Evolutionary conservation across 345 rosid species (phyloP).

Genomic region (Gossypium herbaceum): DNA sequence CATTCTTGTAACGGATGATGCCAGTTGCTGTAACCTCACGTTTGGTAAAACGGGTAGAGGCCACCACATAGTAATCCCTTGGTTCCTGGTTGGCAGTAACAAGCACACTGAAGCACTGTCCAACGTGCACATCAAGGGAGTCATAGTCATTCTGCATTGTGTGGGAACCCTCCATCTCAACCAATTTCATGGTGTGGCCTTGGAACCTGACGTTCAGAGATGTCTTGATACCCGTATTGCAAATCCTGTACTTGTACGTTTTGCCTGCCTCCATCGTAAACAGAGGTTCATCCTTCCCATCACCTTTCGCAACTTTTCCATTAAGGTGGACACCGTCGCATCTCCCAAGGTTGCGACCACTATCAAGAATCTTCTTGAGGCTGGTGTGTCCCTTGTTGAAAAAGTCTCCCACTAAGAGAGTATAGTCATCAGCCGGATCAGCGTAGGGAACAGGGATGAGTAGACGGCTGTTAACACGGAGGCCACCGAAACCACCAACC

Average conservation of each 20-base stretch:
- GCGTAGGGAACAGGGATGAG: slow-evolving; percentile 71
- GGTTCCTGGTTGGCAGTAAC: slow-evolving; percentile 55
- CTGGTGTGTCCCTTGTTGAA: slow-evolving; percentile 49
- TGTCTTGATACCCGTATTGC: too few relatives aligned
- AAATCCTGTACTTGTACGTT: too few relatives aligned
- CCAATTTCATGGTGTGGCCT: too few relatives aligned
- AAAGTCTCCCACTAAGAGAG: slow-evolving; percentile 66
- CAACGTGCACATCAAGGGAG: too few relatives aligned
- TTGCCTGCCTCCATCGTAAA: slow-evolving; percentile 62
- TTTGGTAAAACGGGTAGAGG: slow-evolving; percentile 57
- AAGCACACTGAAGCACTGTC: slow-evolving; percentile 19
- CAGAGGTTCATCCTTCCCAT: slow-evolving; percentile 33
- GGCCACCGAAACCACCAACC: slow-evolving; percentile 72
- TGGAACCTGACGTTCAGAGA: too few relatives aligned
- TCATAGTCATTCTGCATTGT: too few relatives aligned
- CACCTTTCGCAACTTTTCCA: slow-evolving; percentile 42
- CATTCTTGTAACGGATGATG: slow-evolving; percentile 42
- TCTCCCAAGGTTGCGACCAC: slow-evolving; percentile 48
- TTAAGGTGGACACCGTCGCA: slow-evolving; percentile 63
- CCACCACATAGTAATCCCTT: slow-evolving; percentile 55
- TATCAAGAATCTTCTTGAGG: slow-evolving; percentile 45
- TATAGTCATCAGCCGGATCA: slow-evolving; percentile 59
- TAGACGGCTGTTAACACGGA: slow-evolving; percentile 61
- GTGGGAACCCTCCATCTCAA: too few relatives aligned
- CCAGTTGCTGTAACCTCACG: slow-evolving; percentile 32